Evolutionary conservation across 208 protist genomes (phyloP), one percentile per base, ranked within the genome.

Genomic region (Trypanosoma lewisi): DNA sequence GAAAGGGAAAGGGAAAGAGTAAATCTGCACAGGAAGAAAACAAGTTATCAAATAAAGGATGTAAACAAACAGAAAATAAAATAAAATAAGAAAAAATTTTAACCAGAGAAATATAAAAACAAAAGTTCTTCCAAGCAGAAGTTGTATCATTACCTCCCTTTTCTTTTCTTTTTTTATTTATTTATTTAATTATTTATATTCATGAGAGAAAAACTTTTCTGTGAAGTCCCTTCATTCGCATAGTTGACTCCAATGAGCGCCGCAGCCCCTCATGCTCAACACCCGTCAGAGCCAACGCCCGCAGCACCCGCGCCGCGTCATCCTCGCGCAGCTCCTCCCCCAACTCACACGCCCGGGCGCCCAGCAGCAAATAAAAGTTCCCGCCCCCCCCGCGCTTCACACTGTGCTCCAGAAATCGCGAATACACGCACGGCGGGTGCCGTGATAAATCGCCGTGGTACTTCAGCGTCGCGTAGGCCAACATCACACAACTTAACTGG

Each of bases 341-440:
- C 19, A 90, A 50, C 36, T 80, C 48, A 3, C 83, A 82, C 0
- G 83, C 87, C 4, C 78, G 75, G 14, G 71, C 67, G 17, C 70
- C 87, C 17, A 93, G 65, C 2, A 72, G 57, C 9, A 91, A 44
- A 52, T 82, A 93, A 45, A 90, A 83, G 37, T 82, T 83, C 14
- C 23, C 28, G 3, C 50, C 1, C 27, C 28, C 27, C 36, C 19
- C 16, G 12, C 44, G 21, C 0, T 28, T 42, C 16, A 8, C 23
- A 37, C 0, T 65, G 21, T 17, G 53, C 51, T 39, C 54, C 55
- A 34, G 56, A 48, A 34, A 17, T 14, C 5, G 21, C 6, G 21
- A 14, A 25, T n/a, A 9, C 3, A 17, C n/a, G 2, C 14, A 16
- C 1, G 25, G 36, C 14, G 63, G 28, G 34, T 49, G 62, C n/a